Conservation (phyloP, 805 yeast genomes). For the Candida chauliodis region DNA sequence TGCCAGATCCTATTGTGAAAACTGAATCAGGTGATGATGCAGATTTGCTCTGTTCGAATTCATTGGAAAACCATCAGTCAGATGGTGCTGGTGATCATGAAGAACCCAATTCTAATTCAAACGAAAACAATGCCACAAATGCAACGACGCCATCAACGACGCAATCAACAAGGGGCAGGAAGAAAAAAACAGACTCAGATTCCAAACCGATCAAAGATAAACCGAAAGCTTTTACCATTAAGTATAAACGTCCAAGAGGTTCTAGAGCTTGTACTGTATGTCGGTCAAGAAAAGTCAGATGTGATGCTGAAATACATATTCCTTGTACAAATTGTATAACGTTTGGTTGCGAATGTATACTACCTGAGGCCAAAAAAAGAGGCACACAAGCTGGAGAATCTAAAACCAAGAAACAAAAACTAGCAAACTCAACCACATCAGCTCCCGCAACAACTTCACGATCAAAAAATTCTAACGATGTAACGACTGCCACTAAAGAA, state of each 20-base stretch:
- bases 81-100: neutral
- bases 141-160: neutral
- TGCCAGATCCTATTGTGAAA: neutral
- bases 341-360: slow-evolving; percentile 66
- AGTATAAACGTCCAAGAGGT: slow-evolving; percentile 56
- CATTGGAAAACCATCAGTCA: too few relatives aligned
- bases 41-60: too few relatives aligned
- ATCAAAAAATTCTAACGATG: too few relatives aligned
- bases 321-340: slow-evolving; percentile 60
- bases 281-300: slow-evolving; percentile 73
- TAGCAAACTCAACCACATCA: neutral
- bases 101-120: neutral
- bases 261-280: slow-evolving; percentile 76
- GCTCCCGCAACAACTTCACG: too few relatives aligned
- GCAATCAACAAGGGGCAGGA: neutral
- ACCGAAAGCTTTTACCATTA: slow-evolving; percentile 44
- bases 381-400: slow-evolving; percentile 19
- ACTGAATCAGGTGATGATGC: neutral
- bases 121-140: neutral
- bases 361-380: slow-evolving; percentile 58
- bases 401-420: slow-evolving; percentile 7
- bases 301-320: slow-evolving; percentile 59
- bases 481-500: neutral
- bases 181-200: neutral
- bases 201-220: slow-evolving; percentile 15